Percentiles rank a stretch among this genome's conserved stretches.
These are phyloP conservation scores for Micromonas pusilla DNA, from an alignment of 139 green algal genomes.

Conservation along the genomic window DNA sequence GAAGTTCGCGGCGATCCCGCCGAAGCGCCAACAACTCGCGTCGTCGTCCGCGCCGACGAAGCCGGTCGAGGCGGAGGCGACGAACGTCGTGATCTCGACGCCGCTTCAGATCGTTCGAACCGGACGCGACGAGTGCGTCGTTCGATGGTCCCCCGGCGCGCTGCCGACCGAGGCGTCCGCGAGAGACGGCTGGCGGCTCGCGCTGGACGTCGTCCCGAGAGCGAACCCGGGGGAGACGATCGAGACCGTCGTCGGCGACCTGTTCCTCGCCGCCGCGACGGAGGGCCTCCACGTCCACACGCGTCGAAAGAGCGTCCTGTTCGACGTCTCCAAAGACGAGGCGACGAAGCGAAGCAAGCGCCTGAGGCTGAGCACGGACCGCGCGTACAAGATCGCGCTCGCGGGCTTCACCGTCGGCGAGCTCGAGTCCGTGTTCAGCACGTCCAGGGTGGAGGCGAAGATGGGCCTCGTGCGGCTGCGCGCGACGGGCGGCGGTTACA, in stretches of 20 bases:
- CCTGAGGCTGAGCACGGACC: not conserved
- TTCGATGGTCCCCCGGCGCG: not conserved
- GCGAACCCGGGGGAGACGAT: not conserved
- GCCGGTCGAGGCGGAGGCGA: not conserved
- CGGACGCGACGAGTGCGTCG: not conserved
- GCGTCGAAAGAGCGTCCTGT: not conserved
- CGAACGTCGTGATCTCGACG: not conserved
- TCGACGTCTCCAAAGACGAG: not conserved
- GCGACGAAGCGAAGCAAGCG: not conserved
- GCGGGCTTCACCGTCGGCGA: not conserved
- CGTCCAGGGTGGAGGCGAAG: not conserved
- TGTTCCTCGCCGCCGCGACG: not conserved
- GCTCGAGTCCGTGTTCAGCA: not conserved
- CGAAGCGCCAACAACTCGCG: too few relatives aligned
- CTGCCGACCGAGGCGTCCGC: not conserved
- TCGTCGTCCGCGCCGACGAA: not conserved
- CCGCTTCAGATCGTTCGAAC: not conserved
- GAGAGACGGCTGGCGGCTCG: conserved; percentile 11
- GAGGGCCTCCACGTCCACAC: not conserved
- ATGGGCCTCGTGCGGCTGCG: not conserved
- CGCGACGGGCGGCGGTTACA: not conserved
- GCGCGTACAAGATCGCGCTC: not conserved
- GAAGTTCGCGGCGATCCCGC: not conserved
- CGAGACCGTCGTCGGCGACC: not conserved
- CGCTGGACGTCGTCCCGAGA: conserved; percentile 1